Conservation (phyloP, 805 yeast species). For the Barnettozyma siamensis region DNA sequence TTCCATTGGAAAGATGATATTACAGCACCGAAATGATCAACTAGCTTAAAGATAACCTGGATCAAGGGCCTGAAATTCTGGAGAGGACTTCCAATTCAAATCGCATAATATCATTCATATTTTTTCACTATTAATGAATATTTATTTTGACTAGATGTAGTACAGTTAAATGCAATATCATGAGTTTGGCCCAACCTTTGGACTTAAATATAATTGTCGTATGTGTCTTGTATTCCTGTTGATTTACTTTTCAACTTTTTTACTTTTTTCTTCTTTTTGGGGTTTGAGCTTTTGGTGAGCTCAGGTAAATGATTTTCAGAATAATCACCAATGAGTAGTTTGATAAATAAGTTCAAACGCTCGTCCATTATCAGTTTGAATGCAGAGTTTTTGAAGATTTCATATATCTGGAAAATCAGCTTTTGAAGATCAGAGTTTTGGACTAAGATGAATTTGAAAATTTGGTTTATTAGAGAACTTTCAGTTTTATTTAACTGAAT, state of each 20-base stretch:
- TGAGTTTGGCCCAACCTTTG: too few species aligned
- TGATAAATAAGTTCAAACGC: constrained; percentile 15
- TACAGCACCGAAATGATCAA: not conserved
- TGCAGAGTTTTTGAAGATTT: constrained; percentile 7
- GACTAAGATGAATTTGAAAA: constrained; percentile 18
- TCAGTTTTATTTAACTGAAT: constrained; percentile 1
- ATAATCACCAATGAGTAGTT: constrained; percentile 4
- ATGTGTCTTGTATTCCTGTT: not conserved
- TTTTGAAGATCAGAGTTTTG: constrained; percentile 10
- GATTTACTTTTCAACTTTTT: not conserved
- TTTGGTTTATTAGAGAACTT: constrained; percentile 8
- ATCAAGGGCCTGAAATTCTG: too few species aligned
- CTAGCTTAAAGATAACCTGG: too few species aligned
- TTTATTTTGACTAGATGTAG: too few species aligned
- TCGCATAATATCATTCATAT: too few species aligned
- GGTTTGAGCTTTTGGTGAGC: not conserved
- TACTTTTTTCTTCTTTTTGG: not conserved
- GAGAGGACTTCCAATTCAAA: too few species aligned
- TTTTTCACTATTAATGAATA: not conserved
- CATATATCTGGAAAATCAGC: constrained; percentile 9
- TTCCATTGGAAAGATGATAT: constrained; percentile 12
- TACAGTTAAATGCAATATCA: too few species aligned
- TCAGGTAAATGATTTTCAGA: not conserved
- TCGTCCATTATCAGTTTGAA: constrained; percentile 14
- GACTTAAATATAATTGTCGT: not conserved